Evolutionary conservation across 2,329 filamentous ascomycete genomes (phyloP).

Genomic region (Cadophora sp.): DNA sequence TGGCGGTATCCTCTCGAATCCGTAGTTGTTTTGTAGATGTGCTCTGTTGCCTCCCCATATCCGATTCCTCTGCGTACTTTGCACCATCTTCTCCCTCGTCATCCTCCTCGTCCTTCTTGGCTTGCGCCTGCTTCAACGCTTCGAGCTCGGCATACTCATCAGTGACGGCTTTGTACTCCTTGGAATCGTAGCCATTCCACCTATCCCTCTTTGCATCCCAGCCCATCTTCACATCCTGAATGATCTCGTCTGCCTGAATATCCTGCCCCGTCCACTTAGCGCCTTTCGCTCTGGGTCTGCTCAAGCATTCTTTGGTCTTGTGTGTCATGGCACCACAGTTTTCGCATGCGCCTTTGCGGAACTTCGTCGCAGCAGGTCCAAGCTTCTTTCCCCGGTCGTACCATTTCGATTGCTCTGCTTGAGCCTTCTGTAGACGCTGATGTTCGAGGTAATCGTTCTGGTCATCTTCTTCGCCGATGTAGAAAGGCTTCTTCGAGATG

Average conservation of each 20-base stretch:
- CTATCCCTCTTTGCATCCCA: constrained; percentile 98
- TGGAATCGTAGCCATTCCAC: constrained; percentile 97
- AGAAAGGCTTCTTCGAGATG: constrained; percentile 98
- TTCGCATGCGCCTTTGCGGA: constrained; percentile 96
- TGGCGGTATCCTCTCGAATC: constrained; percentile 94
- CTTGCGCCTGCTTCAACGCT: constrained; percentile 66
- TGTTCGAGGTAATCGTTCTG: constrained; percentile 93
- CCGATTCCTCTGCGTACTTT: constrained; percentile 91
- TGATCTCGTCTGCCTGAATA: constrained; percentile 89
- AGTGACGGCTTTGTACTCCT: constrained; percentile 85
- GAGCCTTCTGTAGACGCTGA: constrained; percentile 79
- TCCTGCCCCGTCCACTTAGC: constrained; percentile 92
- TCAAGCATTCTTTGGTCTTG: constrained; percentile 92
- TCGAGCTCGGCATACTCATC: constrained; percentile 90
- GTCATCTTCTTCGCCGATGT: constrained; percentile 80
- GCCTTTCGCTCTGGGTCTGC: constrained; percentile 84
- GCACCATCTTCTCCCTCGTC: constrained; percentile 66
- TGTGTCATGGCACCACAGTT: constrained; percentile 98
- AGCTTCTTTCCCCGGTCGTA: constrained; percentile 88
- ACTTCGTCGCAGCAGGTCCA: constrained; percentile 92
- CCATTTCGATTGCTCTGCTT: constrained; percentile 77
- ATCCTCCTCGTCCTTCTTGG: constrained; percentile 54
- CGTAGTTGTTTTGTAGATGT: constrained; percentile 90
- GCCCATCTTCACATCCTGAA: constrained; percentile 85
- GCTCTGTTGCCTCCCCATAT: constrained; percentile 93